Conservation (phyloP, 495 filamentous ascomycete genomes). For the Hyaloscypha variabilis region DNA sequence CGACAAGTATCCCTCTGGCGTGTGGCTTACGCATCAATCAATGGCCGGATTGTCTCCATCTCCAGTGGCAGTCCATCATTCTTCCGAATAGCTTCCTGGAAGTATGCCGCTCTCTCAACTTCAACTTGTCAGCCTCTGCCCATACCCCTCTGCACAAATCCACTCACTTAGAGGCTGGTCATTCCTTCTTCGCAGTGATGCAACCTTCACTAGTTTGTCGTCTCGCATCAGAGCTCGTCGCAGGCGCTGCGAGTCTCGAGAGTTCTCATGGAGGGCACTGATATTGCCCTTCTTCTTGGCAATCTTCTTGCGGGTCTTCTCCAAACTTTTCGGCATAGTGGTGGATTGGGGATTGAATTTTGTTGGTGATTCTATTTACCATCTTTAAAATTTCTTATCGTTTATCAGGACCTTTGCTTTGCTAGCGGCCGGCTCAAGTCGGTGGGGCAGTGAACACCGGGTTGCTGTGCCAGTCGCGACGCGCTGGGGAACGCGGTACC, state of each 20-base stretch:
- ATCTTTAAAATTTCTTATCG: no score
- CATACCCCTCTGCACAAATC: neutral
- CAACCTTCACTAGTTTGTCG: slow-evolving; percentile 71
- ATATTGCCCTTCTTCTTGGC: slow-evolving; percentile 70
- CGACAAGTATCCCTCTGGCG: neutral
- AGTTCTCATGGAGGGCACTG: slow-evolving; percentile 78
- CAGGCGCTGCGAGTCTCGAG: slow-evolving; percentile 73
- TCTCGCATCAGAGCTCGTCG: slow-evolving; percentile 74
- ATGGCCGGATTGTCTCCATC: slow-evolving; percentile 56
- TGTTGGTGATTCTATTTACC: neutral
- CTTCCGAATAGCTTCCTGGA: slow-evolving; percentile 62
- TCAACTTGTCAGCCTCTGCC: neutral
- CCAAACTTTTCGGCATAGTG: slow-evolving; percentile 68
- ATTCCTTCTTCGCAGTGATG: slow-evolving; percentile 60
- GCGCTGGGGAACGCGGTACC: no score
- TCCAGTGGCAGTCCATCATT: slow-evolving; percentile 57
- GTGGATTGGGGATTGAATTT: neutral
- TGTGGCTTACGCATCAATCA: slow-evolving; percentile 61
- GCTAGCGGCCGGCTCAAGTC: no score
- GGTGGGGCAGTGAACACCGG: no score
- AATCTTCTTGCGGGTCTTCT: slow-evolving; percentile 84
- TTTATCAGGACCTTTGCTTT: no score
- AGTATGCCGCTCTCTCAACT: slow-evolving; percentile 76
- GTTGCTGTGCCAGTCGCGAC: no score
- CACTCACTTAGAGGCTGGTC: slow-evolving; percentile 68